Percentiles rank a stretch among this genome's conserved stretches.
phyloP scores from a whole-genome alignment of 2,329 filamentous ascomycete genomes.

The Epichloe amarillans region DNA sequence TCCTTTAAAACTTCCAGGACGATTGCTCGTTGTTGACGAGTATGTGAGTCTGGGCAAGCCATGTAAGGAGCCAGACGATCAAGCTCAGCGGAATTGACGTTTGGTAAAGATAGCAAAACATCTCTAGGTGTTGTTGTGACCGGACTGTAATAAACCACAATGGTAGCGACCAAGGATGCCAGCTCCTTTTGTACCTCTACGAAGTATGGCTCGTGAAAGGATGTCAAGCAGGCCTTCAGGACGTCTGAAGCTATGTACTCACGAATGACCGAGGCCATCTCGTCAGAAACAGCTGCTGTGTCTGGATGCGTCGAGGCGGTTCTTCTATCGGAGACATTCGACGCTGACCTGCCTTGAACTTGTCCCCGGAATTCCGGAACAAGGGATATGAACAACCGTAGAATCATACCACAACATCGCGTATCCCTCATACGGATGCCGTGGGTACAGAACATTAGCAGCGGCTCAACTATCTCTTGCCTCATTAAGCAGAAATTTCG shows the following conservation, averaged over 20 bases:
- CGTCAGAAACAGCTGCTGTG: slow-evolving; percentile 33
- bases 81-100: slow-evolving; percentile 56
- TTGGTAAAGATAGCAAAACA: slow-evolving; percentile 69
- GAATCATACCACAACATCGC: slow-evolving; percentile 72
- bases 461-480: slow-evolving; percentile 66
- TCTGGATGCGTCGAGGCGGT: slow-evolving; percentile 14
- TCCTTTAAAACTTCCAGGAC: slow-evolving; percentile 77
- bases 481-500: slow-evolving; percentile 73
- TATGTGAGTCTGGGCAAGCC: slow-evolving; percentile 41
- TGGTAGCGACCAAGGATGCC: slow-evolving; percentile 73
- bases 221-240: slow-evolving; percentile 77
- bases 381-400: slow-evolving; percentile 75
- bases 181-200: slow-evolving; percentile 92
- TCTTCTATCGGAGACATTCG: slow-evolving; percentile 15
- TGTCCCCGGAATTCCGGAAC: slow-evolving; percentile 56
- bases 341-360: slow-evolving; percentile 7
- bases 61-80: slow-evolving; percentile 49
- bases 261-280: slow-evolving; percentile 55
- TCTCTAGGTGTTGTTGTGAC: slow-evolving; percentile 56
- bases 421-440: slow-evolving; percentile 82
- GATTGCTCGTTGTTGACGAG: slow-evolving; percentile 66
- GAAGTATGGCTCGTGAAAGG: slow-evolving; percentile 90
- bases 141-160: slow-evolving; percentile 63
- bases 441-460: slow-evolving; percentile 85
- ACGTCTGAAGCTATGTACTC: slow-evolving; percentile 86